These are phyloP conservation scores for Petunia secreta DNA, from an alignment of 257 asterid species.

Conservation along the genomic window DNA sequence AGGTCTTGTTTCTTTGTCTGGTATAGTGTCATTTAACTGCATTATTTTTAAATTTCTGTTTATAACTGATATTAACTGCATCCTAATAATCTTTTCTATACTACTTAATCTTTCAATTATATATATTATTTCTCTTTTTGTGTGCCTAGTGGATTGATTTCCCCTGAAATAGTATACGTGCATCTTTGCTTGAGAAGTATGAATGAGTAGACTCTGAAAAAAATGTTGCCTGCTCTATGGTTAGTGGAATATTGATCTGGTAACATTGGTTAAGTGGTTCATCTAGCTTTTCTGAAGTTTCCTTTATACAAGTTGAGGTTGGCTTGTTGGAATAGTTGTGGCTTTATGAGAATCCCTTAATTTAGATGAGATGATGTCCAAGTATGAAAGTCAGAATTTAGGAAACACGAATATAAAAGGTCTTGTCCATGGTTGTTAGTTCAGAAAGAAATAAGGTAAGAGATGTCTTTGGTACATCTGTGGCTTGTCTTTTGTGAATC, in stretches of 20 bases:
- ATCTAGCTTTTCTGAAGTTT: neutral
- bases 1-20: slow-evolving; percentile 4
- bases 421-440: neutral
- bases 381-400: too few species aligned
- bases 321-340: neutral
- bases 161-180: too few species aligned
- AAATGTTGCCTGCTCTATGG: too few species aligned
- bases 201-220: too few species aligned
- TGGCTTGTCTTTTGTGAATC: neutral
- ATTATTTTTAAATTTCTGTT: neutral
- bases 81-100: too few species aligned
- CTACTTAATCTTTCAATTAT: neutral
- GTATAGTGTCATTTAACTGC: slow-evolving; percentile 31
- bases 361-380: neutral
- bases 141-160: too few species aligned
- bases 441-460: slow-evolving; percentile 11
- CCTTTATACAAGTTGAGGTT: neutral
- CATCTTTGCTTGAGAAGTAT: too few species aligned
- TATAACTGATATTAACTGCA: neutral
- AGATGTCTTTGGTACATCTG: neutral
- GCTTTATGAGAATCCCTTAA: neutral
- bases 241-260: too few species aligned
- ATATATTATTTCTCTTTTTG: too few species aligned
- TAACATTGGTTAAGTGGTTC: neutral
- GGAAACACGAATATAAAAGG: too few species aligned